A percentile compares a stretch with the other conserved stretches of the same genome.
Conservation (phyloP, 2,329 filamentous ascomycete species). For the Aschersonia sp. region DNA sequence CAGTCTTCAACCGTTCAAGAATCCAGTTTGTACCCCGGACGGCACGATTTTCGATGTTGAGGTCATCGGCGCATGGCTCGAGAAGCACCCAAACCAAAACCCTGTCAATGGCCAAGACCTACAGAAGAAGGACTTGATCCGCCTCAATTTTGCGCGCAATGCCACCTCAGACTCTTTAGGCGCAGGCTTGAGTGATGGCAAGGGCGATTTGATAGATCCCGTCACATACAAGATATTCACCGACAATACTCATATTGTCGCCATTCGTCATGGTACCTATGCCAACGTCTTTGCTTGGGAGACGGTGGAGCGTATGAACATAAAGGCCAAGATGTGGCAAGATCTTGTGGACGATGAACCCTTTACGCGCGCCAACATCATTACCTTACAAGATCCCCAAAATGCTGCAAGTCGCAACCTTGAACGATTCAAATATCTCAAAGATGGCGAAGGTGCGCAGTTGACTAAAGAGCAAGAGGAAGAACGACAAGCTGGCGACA, state of each 20-base stretch:
- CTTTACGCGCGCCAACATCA: slow-evolving; percentile 82
- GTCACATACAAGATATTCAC: slow-evolving; percentile 97
- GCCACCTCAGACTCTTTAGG: slow-evolving; percentile 46
- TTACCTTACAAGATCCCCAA: slow-evolving; percentile 90
- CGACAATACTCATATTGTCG: slow-evolving; percentile 94
- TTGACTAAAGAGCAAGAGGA: slow-evolving; percentile 56
- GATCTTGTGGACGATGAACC: slow-evolving; percentile 79
- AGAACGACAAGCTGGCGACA: slow-evolving; percentile 48
- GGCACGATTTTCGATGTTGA: slow-evolving; percentile 93
- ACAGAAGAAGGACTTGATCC: slow-evolving; percentile 70
- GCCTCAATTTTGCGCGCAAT: slow-evolving; percentile 84
- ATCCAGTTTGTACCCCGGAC: slow-evolving; percentile 78
- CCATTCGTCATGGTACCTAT: slow-evolving; percentile 61
- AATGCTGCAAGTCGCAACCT: slow-evolving; percentile 73
- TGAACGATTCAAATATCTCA: slow-evolving; percentile 75
- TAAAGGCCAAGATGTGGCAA: slow-evolving; percentile 92
- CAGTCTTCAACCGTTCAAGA: slow-evolving; percentile 85
- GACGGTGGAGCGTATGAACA: slow-evolving; percentile 85
- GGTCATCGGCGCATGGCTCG: slow-evolving; percentile 86
- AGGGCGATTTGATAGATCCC: slow-evolving; percentile 80
- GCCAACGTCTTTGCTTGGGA: slow-evolving; percentile 97
- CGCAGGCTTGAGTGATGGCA: slow-evolving; percentile 32
- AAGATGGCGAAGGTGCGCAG: slow-evolving; percentile 60
- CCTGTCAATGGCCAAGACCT: slow-evolving; percentile 73
- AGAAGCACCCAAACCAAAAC: slow-evolving; percentile 76